phyloP scores from a whole-genome alignment of 179 eudicot species.

The Sideroxylon spinosum region DNA sequence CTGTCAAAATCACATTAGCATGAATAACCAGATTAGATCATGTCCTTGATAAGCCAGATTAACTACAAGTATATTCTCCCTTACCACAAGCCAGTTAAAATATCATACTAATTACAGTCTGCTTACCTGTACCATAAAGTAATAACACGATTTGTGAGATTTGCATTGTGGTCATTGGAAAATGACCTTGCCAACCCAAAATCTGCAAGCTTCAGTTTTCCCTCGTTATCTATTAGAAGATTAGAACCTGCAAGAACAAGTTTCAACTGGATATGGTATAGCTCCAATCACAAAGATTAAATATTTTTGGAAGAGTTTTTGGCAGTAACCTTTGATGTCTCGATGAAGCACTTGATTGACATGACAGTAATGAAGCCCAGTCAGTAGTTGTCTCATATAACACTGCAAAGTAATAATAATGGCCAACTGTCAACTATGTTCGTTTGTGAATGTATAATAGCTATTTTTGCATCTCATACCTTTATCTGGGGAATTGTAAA shows the following conservation, averaged over 20 bases:
- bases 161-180: constrained; percentile 76
- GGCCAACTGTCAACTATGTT: constrained; percentile 1
- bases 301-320: not conserved
- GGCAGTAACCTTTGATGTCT: constrained; percentile 77
- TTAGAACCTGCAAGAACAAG: constrained; percentile 56
- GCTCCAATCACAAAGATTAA: not conserved
- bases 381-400: constrained; percentile 90
- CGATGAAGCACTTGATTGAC: constrained; percentile 94
- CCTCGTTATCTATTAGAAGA: constrained; percentile 92
- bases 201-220: constrained; percentile 93
- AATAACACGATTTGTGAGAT: constrained; percentile 92
- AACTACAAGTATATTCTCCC: not conserved
- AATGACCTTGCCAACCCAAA: constrained; percentile 94
- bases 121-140: constrained; percentile 91
- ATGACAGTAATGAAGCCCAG: constrained; percentile 97
- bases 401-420: constrained; percentile 45
- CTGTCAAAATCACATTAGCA: constrained; percentile 30
- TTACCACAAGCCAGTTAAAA: not conserved
- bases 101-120: constrained; percentile 9
- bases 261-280: not conserved
- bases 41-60: not conserved
- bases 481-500: constrained; percentile 89
- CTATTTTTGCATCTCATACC: constrained; percentile 35
- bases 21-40: constrained; percentile 19
- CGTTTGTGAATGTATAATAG: no score